phyloP scores from a whole-genome alignment of 2,329 filamentous ascomycete species.

The Bertia moriformis region DNA sequence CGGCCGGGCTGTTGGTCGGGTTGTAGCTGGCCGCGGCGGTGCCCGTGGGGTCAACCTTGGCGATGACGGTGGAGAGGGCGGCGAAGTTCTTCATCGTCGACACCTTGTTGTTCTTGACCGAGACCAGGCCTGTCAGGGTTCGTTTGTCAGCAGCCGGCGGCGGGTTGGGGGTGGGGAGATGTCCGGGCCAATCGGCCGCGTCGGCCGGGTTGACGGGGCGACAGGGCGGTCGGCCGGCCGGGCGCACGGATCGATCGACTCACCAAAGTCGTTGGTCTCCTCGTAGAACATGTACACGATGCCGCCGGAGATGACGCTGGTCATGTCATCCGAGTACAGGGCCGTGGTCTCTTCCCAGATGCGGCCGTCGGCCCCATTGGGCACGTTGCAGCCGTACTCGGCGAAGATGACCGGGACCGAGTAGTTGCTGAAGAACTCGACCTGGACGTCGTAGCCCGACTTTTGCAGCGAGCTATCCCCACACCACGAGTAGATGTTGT shows the following conservation, averaged over 20 bases:
- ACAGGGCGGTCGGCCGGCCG: no score
- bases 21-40: constrained; percentile 44
- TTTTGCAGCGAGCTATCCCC: constrained; percentile 62
- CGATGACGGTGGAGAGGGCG: constrained; percentile 56
- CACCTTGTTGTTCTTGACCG: constrained; percentile 41
- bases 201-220: no score
- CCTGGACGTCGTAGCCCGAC: constrained; percentile 72
- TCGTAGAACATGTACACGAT: constrained; percentile 99
- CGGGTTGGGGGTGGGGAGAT: constrained; percentile 7
- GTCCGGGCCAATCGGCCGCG: no score
- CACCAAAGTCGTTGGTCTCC: constrained; percentile 31
- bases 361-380: constrained; percentile 45
- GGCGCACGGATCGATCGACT: no score
- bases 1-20: not conserved
- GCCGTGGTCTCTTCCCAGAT: constrained; percentile 73
- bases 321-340: constrained; percentile 73
- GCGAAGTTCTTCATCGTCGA: constrained; percentile 62
- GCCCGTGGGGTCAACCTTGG: constrained; percentile 48
- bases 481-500: constrained; percentile 99
- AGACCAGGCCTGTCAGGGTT: constrained; percentile 49
- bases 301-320: constrained; percentile 76
- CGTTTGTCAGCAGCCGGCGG: constrained; percentile 10
- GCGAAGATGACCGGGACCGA: constrained; percentile 95
- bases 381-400: constrained; percentile 88
- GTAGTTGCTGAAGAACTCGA: constrained; percentile 75